These are phyloP conservation scores for Abelmoschus esculentus DNA, from an alignment of 345 rosid genomes.

Conservation along the genomic window DNA sequence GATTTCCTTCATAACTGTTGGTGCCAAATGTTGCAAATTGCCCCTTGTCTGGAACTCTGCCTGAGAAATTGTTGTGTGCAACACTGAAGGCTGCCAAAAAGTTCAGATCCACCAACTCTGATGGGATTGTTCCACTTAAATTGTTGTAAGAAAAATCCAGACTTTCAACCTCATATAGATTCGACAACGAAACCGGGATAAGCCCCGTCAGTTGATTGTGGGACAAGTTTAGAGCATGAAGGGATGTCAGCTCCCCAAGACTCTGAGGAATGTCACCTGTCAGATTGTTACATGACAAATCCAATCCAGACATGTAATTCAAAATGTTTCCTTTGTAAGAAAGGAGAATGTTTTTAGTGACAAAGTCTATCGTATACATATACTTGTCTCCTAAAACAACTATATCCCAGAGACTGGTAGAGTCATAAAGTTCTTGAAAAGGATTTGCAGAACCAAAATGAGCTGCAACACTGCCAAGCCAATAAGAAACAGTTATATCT, in stretches of 20 bases:
- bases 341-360: neutral
- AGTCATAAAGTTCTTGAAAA: neutral
- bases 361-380: neutral
- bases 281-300: conserved; percentile 17
- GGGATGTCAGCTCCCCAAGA: neutral
- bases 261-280: conserved; percentile 18
- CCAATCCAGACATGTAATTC: neutral
- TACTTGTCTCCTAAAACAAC: neutral
- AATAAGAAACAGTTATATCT: neutral
- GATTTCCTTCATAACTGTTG: conserved; percentile 19
- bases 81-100: conserved; percentile 7
- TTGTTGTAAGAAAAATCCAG: conserved; percentile 22
- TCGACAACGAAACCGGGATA: conserved; percentile 17
- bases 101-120: conserved; percentile 5
- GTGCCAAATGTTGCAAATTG: conserved; percentile 23
- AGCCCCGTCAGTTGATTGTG: conserved; percentile 9
- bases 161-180: conserved; percentile 14
- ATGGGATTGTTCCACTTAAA: conserved; percentile 9
- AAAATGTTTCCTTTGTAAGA: conserved; percentile 2
- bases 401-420: too few relatives aligned
- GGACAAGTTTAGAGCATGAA: conserved; percentile 13
- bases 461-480: too few relatives aligned
- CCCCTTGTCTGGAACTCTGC: conserved; percentile 3
- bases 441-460: neutral
- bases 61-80: conserved; percentile 23